phyloP scores from a whole-genome alignment of 306 rosid genomes.

The Acacia confusa region DNA sequence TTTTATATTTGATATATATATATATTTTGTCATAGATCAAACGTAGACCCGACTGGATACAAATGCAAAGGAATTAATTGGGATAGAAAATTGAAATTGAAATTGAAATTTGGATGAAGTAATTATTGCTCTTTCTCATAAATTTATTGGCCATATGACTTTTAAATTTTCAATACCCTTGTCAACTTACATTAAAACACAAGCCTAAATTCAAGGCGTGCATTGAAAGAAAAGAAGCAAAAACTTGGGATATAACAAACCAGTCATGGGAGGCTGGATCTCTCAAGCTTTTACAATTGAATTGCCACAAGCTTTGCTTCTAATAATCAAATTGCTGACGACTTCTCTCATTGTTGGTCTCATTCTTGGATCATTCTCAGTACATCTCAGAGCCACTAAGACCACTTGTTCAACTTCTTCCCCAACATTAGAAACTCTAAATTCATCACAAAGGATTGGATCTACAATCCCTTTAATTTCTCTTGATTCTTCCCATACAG shows the following conservation, averaged over 20 bases:
- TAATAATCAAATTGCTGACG: constrained; percentile 25
- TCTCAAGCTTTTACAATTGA: background rate
- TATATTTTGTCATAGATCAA: too few species aligned
- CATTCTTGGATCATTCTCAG: constrained; percentile 34
- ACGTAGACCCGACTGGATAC: too few species aligned
- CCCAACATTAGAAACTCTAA: constrained; percentile 28
- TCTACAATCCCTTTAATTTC: constrained; percentile 43
- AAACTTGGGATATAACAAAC: background rate
- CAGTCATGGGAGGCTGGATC: background rate
- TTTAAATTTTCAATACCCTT: background rate
- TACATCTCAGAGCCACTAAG: constrained; percentile 28
- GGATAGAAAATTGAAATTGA: too few species aligned
- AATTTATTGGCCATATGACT: background rate
- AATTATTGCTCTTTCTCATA: background rate
- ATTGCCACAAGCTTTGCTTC: background rate
- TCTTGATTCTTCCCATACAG: constrained; percentile 34
- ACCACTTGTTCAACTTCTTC: constrained; percentile 42
- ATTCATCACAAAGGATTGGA: constrained; percentile 42
- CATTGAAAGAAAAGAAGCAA: background rate
- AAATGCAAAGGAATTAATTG: too few species aligned
- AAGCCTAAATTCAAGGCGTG: background rate
- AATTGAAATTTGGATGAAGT: background rate
- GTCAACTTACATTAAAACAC: background rate
- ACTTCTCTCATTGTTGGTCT: constrained; percentile 56
- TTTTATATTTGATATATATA: too few species aligned